These are phyloP conservation scores for Trichoderma sp. DNA, from an alignment of 2,329 filamentous ascomycete genomes.

Conservation along the genomic window DNA sequence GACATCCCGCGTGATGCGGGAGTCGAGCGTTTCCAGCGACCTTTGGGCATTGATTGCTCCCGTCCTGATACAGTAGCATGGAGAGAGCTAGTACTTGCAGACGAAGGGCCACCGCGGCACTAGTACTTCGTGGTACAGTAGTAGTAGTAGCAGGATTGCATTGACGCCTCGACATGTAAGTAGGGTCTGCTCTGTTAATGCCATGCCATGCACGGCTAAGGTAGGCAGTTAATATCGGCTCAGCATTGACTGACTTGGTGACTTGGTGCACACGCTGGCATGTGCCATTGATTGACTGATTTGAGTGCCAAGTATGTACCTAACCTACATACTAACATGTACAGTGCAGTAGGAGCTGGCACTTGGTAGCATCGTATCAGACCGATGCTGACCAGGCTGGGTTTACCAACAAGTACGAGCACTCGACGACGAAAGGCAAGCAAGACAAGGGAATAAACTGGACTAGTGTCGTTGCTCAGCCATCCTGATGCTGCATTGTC, in stretches of 20 bases:
- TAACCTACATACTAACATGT: too few relatives aligned
- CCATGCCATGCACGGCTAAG: background rate
- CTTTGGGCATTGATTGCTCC: background rate
- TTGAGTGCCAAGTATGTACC: background rate
- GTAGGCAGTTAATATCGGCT: background rate
- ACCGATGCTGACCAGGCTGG: background rate
- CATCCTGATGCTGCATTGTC: conserved; percentile 2
- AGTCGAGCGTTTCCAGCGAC: background rate
- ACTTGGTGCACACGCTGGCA: background rate
- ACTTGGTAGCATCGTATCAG: background rate
- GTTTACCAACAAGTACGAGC: background rate
- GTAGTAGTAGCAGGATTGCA: background rate
- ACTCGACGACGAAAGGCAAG: background rate
- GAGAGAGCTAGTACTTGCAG: conserved; percentile 6
- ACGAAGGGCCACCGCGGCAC: background rate
- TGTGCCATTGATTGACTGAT: background rate
- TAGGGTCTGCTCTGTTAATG: background rate
- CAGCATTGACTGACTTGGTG: background rate
- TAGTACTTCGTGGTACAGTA: too few relatives aligned
- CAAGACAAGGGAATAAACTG: background rate
- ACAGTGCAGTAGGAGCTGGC: background rate
- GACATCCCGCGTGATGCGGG: conserved; percentile 14
- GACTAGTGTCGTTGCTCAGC: conserved; percentile 1
- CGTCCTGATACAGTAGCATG: too few relatives aligned
- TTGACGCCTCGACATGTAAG: background rate